These are phyloP conservation scores for Pecoramyces ruminantium DNA, from an alignment of 192 early-diverging fungal genomes.

Conservation along the genomic window DNA sequence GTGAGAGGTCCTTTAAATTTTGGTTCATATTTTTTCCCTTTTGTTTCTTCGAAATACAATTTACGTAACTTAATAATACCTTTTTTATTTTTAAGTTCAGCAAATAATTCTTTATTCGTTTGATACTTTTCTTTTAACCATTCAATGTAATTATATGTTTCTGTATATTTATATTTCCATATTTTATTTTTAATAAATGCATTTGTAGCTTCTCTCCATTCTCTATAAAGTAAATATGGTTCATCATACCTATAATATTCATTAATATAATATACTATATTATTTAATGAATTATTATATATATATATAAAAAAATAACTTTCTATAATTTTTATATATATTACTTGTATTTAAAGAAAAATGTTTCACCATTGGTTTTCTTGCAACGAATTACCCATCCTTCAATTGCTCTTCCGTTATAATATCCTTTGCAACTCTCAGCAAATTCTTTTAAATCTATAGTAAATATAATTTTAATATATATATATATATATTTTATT, in stretches of 20 bases:
- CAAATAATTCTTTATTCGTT: constrained; percentile 46
- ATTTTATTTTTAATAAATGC: constrained; percentile 20
- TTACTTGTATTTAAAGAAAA: constrained; percentile 55
- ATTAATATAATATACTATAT: too few species aligned
- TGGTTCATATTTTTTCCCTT: constrained; percentile 14
- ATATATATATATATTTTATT: background rate
- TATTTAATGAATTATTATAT: too few species aligned
- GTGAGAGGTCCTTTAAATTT: background rate
- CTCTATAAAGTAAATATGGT: constrained; percentile 84
- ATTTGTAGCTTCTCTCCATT: constrained; percentile 90
- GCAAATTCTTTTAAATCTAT: constrained; percentile 50
- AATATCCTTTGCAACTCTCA: constrained; percentile 46
- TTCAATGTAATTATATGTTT: constrained; percentile 46
- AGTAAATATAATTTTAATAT: background rate
- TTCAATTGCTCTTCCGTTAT: constrained; percentile 59
- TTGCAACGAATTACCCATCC: constrained; percentile 82
- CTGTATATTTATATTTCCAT: constrained; percentile 6
- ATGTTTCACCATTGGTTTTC: constrained; percentile 7
- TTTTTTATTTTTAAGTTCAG: constrained; percentile 40
- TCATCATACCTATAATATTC: constrained; percentile 43
- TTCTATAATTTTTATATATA: too few species aligned
- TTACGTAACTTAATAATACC: constrained; percentile 71
- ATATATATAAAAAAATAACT: too few species aligned
- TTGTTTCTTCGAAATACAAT: constrained; percentile 45
- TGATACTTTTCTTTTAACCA: constrained; percentile 52